These are phyloP conservation scores for Cyanidiococcus yangmingshanensis DNA, from an alignment of 23 red algal species.

Conservation along the genomic window DNA sequence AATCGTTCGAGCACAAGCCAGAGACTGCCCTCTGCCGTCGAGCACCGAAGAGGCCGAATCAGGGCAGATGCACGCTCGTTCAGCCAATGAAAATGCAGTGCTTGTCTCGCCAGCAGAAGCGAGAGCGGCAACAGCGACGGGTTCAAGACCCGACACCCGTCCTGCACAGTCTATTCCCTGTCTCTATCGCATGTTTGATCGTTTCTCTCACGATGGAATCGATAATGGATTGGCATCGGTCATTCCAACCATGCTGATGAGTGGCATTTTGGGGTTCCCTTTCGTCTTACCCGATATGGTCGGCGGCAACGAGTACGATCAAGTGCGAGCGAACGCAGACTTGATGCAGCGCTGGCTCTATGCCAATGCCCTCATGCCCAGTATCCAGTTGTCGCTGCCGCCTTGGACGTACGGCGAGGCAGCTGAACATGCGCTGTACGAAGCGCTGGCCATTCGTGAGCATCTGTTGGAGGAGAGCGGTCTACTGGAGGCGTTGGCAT, in stretches of 20 bases:
- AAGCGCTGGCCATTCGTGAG: constrained; percentile 48
- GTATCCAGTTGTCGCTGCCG: constrained; percentile 68
- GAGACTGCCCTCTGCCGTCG: neutral
- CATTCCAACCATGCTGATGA: constrained; percentile 51
- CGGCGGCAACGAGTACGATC: constrained; percentile 82
- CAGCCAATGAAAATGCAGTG: neutral
- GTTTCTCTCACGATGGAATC: constrained; percentile 58
- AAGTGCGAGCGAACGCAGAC: constrained; percentile 44
- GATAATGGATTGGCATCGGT: constrained; percentile 78
- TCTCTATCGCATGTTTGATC: constrained; percentile 76
- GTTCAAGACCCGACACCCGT: constrained; percentile 3
- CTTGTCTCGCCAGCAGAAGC: constrained; percentile 38
- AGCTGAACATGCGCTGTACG: constrained; percentile 22
- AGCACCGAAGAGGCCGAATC: neutral
- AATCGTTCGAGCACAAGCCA: no score
- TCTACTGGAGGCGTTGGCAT: constrained; percentile 22
- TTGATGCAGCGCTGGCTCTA: constrained; percentile 74
- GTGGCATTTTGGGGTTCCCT: constrained; percentile 65
- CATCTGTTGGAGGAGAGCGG: constrained; percentile 36
- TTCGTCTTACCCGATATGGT: constrained; percentile 87
- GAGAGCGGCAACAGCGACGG: constrained; percentile 44
- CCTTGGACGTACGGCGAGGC: constrained; percentile 55
- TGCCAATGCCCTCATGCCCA: constrained; percentile 66
- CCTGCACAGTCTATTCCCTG: constrained; percentile 17
- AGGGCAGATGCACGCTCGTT: neutral